Conservation (phyloP, 768 basidiomycete species). For the Cystofilobasidium bisporidii region DNA sequence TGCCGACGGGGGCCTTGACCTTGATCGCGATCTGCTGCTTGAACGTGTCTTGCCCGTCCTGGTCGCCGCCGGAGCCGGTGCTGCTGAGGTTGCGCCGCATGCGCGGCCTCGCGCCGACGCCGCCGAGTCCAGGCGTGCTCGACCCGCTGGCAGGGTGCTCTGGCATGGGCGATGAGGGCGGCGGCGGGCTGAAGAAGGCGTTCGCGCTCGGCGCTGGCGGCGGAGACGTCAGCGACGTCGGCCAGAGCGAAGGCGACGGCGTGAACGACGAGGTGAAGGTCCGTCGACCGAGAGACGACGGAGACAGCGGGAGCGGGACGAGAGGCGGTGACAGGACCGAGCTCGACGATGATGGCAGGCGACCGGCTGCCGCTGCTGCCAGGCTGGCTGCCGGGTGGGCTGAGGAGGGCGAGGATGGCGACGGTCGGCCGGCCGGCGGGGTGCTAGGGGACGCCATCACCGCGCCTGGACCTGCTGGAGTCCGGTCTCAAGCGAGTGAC, state of each 20-base stretch:
- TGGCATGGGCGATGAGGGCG: no score
- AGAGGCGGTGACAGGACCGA: neutral
- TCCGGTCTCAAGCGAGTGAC: no score
- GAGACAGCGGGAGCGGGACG: neutral
- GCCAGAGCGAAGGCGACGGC: neutral
- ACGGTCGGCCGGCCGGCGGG: no score
- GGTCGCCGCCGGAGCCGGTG: neutral
- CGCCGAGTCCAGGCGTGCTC: neutral
- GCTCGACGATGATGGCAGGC: neutral
- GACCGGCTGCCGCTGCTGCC: neutral
- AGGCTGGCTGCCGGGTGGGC: neutral
- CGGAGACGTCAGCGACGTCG: neutral
- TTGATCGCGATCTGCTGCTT: constrained; percentile 16
- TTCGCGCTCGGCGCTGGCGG: neutral
- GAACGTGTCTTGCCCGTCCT: constrained; percentile 23
- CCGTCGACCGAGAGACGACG: neutral
- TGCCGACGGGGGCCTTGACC: constrained; percentile 24
- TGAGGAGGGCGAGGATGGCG: neutral
- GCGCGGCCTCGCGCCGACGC: neutral
- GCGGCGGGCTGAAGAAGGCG: neutral
- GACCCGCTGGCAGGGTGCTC: no score
- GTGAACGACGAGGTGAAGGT: neutral
- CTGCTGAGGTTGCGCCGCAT: neutral
- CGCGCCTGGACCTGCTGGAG: no score
- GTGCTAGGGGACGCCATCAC: no score